Conservation (phyloP, 139 green algal species). For the Picochlorum sp. region DNA sequence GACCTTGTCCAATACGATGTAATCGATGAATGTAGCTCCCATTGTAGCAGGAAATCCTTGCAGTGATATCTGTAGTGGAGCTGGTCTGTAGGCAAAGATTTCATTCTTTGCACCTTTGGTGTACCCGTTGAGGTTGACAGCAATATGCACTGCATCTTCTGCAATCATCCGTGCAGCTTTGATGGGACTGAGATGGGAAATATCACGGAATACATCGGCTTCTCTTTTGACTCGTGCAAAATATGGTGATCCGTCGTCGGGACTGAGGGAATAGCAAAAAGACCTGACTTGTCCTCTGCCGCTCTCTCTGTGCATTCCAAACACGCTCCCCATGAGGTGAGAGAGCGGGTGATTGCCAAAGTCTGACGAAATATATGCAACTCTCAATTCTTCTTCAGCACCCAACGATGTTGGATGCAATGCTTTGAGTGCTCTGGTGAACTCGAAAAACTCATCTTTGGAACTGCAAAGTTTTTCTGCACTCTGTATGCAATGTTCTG, state of each 20-base stretch:
- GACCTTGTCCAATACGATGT: conserved; percentile 76
- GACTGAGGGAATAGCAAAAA: conserved; percentile 77
- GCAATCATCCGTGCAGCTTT: conserved; percentile 59
- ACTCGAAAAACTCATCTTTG: conserved; percentile 14
- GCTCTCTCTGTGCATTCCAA: conserved; percentile 53
- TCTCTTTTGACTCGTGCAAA: conserved; percentile 61
- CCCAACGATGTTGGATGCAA: conserved; percentile 35
- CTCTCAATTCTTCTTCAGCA: conserved; percentile 38
- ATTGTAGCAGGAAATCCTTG: conserved; percentile 87
- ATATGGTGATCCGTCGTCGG: conserved; percentile 69
- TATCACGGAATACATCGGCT: conserved; percentile 75
- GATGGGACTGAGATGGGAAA: conserved; percentile 31
- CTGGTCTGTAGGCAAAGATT: conserved; percentile 79
- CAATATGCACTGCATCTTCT: conserved; percentile 64
- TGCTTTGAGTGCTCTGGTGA: conserved; percentile 14
- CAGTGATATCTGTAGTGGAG: conserved; percentile 73
- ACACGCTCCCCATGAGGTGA: conserved; percentile 88
- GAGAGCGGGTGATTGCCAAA: conserved; percentile 89
- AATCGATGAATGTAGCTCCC: conserved; percentile 70
- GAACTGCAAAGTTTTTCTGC: conserved; percentile 12
- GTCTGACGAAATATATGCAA: conserved; percentile 76
- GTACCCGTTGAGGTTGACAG: conserved; percentile 87
- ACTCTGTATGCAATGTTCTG: conserved; percentile 15
- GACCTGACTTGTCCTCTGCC: conserved; percentile 59
- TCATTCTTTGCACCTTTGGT: conserved; percentile 90